Conservation (phyloP, 805 yeast genomes). For the Isabelozyma rhagii region DNA sequence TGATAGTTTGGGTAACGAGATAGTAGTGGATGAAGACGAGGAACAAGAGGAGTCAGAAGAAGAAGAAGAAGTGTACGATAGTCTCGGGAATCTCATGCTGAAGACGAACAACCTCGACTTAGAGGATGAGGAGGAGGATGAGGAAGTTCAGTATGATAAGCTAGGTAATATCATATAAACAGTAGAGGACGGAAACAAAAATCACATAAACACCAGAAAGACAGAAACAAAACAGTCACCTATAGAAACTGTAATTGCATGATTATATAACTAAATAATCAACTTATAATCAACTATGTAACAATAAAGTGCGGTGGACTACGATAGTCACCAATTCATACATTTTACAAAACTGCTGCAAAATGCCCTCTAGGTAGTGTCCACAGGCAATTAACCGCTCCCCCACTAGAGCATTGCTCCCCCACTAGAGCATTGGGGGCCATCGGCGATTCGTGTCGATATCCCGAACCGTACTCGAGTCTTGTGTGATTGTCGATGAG, state of each 20-base stretch:
- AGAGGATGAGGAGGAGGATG: slow-evolving; percentile 1
- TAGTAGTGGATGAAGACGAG: not conserved
- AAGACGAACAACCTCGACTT: not conserved
- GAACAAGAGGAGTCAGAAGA: not conserved
- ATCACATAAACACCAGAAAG: not conserved
- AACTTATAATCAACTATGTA: not conserved
- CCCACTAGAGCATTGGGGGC: too few relatives aligned
- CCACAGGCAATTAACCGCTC: too few relatives aligned
- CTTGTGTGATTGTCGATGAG: not conserved
- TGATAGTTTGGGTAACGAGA: slow-evolving; percentile 23
- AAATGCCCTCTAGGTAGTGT: too few relatives aligned
- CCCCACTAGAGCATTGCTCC: too few relatives aligned
- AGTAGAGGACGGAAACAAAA: not conserved
- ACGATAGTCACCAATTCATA: too few relatives aligned
- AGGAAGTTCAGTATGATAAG: slow-evolving; percentile 14
- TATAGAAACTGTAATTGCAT: too few relatives aligned
- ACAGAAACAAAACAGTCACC: not conserved
- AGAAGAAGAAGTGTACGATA: slow-evolving; percentile 6
- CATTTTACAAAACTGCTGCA: too few relatives aligned
- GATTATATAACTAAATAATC: not conserved
- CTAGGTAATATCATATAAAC: slow-evolving; percentile 18
- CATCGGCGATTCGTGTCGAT: too few relatives aligned
- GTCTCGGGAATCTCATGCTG: slow-evolving; percentile 18
- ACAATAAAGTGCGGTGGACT: too few relatives aligned
- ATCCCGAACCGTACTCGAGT: too few relatives aligned